A percentile compares a stretch with the other conserved stretches of the same genome.
These are phyloP conservation scores for Tetrahymena thermophila DNA, from an alignment of 73 alveolate species.

Conservation along the genomic window DNA sequence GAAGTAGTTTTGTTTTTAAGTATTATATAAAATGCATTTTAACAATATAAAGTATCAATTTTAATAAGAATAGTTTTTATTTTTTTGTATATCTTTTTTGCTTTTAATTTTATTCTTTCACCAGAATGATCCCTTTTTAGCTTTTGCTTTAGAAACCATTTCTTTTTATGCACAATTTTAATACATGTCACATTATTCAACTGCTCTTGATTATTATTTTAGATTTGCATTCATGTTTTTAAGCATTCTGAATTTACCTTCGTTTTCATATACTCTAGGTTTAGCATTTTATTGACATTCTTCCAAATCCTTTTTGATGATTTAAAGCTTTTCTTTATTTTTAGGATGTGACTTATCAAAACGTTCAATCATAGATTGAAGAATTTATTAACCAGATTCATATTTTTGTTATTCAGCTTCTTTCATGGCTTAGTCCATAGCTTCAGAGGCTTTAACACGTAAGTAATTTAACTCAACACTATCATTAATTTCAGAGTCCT, in stretches of 20 bases:
- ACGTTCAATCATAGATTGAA: neutral
- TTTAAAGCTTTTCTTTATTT: neutral
- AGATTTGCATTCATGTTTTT: neutral
- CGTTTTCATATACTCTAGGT: neutral
- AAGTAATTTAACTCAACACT: slow-evolving; percentile 11
- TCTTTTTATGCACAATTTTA: neutral
- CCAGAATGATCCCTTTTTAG: too few species aligned
- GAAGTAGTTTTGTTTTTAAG: too few species aligned
- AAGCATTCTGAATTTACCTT: neutral
- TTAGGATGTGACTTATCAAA: neutral
- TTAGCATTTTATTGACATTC: neutral
- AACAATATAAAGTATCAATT: too few species aligned
- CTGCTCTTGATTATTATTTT: neutral
- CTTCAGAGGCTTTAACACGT: slow-evolving; percentile 41
- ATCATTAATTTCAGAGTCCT: too few species aligned
- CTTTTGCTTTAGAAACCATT: too few species aligned
- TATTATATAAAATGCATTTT: too few species aligned
- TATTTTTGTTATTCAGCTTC: neutral
- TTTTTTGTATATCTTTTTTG: too few species aligned
- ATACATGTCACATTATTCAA: neutral
- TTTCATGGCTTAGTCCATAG: slow-evolving; percentile 32
- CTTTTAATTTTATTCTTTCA: neutral
- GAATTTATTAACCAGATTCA: neutral
- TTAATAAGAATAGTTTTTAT: too few species aligned
- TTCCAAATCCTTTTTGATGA: neutral